Evolutionary conservation across 2,329 filamentous ascomycete species (phyloP), one percentile per base, ranked within the genome.

Genomic region (Alternaria consortialis): DNA sequence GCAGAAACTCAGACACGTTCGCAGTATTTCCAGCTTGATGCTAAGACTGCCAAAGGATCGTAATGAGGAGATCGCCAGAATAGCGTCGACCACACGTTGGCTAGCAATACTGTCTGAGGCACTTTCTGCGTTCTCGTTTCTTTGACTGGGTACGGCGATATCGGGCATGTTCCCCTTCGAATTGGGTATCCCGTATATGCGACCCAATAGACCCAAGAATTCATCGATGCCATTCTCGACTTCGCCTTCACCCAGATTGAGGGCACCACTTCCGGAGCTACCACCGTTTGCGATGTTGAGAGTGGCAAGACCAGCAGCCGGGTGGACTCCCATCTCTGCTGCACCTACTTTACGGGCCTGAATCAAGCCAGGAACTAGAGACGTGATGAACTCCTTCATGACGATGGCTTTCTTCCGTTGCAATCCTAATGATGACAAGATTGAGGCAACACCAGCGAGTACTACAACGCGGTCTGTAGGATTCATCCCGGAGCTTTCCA

Each of bases 281-380:
- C 66, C 68, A 7, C 72, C 73, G 34, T 70, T 73, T 8, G 67
- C 69, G 65, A 78, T 74, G 65, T 88, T 90, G 31, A 95, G 81
- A 12, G 90, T 89, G 27, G 93, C 89, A 52, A 97, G 82, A 0
- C 93, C 94, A 9, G 94, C 93, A 17, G 94, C 94, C 40, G 95
- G 95, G 79, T 98, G 94, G 36, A 99, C 92, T 4, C 94, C 95
- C 72, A 95, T 92, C 74, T 98, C 95, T n/a, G 95, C 94, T 40
- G 95, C 95, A 32, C 94, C 94, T 48, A 94, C 86, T 47, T 96
- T 97, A 39, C 95, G 87, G 15, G 95, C 95, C 78, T 97, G 93
- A 5, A 97, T 90, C 8, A 99, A 84, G 3, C 92, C 93, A 34
- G 90, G 90, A 53, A 96, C 92, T 40, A 98, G 84, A 15, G 93